Percentiles rank a stretch among this genome's conserved stretches.
These are phyloP conservation scores for Arachnopeziza araneosa DNA, from an alignment of 2,329 filamentous ascomycete genomes.

Conservation along the genomic window DNA sequence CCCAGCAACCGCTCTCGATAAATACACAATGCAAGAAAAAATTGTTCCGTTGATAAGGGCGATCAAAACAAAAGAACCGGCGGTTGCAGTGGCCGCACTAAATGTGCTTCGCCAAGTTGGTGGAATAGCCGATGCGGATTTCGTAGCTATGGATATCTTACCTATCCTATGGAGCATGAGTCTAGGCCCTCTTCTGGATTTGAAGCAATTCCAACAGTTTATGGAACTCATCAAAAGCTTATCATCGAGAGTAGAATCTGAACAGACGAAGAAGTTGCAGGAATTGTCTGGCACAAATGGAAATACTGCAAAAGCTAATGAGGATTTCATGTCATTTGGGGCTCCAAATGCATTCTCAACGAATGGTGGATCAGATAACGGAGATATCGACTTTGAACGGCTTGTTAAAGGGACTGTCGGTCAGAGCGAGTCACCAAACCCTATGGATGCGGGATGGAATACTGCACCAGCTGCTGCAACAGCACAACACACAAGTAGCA, in stretches of 20 bases:
- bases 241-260: conserved; percentile 75
- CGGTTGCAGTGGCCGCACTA: conserved; percentile 91
- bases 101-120: conserved; percentile 82
- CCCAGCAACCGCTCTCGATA: conserved; percentile 79
- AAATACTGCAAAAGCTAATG: conserved; percentile 43
- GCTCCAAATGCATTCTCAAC: conserved; percentile 50
- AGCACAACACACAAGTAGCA: conserved; percentile 31
- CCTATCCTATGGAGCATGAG: conserved; percentile 90
- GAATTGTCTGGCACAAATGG: conserved; percentile 64
- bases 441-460: conserved; percentile 49
- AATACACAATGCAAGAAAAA: conserved; percentile 98
- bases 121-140: conserved; percentile 76
- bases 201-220: conserved; percentile 82
- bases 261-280: conserved; percentile 82
- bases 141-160: conserved; percentile 84
- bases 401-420: conserved; percentile 71
- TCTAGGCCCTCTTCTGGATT: conserved; percentile 79
- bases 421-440: conserved; percentile 29
- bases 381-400: conserved; percentile 78
- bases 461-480: conserved; percentile 32
- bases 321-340: conserved; percentile 69
- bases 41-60: conserved; percentile 83
- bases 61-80: conserved; percentile 97
- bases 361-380: conserved; percentile 54
- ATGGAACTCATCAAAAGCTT: conserved; percentile 83